These are phyloP conservation scores for Cadophora gregata DNA, from an alignment of 2,329 filamentous ascomycete genomes.

Conservation along the genomic window DNA sequence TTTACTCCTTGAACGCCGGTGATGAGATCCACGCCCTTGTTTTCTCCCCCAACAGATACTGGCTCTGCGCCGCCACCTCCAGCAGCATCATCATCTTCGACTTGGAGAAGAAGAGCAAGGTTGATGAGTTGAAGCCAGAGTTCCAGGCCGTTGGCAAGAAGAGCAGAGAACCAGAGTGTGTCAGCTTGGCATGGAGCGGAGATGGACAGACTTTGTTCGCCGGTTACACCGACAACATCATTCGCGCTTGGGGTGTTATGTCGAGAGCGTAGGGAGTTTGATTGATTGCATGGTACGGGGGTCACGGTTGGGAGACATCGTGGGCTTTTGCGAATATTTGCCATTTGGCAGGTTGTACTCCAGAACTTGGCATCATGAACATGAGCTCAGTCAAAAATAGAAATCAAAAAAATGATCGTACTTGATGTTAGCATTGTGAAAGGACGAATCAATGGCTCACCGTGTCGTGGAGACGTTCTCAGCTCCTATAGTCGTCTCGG, in stretches of 20 bases:
- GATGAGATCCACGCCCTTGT: constrained; percentile 99
- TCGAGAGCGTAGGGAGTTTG: constrained; percentile 73
- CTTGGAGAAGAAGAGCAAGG: constrained; percentile 99
- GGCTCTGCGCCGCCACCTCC: constrained; percentile 97
- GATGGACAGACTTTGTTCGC: constrained; percentile 99
- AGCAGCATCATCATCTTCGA: constrained; percentile 99
- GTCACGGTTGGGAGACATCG: constrained; percentile 42
- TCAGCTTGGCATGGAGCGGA: constrained; percentile 95
- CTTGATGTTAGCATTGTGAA: constrained; percentile 9
- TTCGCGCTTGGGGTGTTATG: constrained; percentile 98
- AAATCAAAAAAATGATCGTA: constrained; percentile 31
- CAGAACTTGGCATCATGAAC: constrained; percentile 42
- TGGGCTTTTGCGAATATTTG: constrained; percentile 43
- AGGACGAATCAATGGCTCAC: not conserved
- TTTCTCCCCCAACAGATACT: constrained; percentile 99
- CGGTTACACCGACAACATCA: constrained; percentile 99
- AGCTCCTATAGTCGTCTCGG: not conserved
- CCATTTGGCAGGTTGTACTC: constrained; percentile 43
- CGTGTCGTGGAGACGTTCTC: not conserved
- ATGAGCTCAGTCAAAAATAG: constrained; percentile 43
- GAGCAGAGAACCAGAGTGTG: constrained; percentile 97
- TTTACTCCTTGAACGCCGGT: constrained; percentile 99
- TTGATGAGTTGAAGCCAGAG: constrained; percentile 99
- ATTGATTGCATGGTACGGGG: constrained; percentile 35
- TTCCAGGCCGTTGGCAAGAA: constrained; percentile 97